Conservation (phyloP, 176 grass and related monocot genomes). For the Eragrostis curvula region DNA sequence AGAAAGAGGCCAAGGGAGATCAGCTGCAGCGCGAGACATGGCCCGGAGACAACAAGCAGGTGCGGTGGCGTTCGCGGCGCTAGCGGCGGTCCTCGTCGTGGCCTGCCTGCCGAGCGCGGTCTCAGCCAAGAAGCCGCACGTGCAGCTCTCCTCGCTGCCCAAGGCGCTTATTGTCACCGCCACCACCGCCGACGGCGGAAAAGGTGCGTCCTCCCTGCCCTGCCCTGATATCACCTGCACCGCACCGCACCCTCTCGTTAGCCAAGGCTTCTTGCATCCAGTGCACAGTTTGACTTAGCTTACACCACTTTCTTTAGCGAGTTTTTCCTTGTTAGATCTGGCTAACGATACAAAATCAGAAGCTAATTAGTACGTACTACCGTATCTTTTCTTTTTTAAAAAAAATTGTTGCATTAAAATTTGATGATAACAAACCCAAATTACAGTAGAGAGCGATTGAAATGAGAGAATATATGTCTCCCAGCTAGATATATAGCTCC, state of each 20-base stretch:
- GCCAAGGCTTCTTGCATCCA: not conserved
- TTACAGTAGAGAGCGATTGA: not conserved
- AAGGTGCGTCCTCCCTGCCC: conserved; percentile 42
- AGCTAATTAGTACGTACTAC: not conserved
- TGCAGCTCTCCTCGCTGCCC: conserved; percentile 59
- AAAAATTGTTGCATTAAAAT: not conserved
- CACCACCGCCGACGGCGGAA: conserved; percentile 36
- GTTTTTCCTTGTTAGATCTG: not conserved
- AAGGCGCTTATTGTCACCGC: conserved; percentile 57
- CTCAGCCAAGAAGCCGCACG: conserved; percentile 33
- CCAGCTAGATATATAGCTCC: not conserved
- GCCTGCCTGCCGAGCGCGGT: conserved; percentile 39
- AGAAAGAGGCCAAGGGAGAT: too few species aligned
- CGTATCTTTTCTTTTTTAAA: not conserved
- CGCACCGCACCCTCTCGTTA: too few species aligned
- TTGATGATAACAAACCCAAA: not conserved
- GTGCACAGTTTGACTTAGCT: too few species aligned
- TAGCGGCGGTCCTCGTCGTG: conserved; percentile 39
- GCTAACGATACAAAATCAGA: not conserved
- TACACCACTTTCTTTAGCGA: not conserved
- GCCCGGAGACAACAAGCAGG: not conserved
- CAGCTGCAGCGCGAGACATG: not conserved
- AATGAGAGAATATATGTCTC: conserved; percentile 14
- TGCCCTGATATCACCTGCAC: not conserved
- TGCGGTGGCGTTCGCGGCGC: not conserved